Conservation (phyloP, 495 filamentous ascomycete genomes). For the Penicillium mononematosum region DNA sequence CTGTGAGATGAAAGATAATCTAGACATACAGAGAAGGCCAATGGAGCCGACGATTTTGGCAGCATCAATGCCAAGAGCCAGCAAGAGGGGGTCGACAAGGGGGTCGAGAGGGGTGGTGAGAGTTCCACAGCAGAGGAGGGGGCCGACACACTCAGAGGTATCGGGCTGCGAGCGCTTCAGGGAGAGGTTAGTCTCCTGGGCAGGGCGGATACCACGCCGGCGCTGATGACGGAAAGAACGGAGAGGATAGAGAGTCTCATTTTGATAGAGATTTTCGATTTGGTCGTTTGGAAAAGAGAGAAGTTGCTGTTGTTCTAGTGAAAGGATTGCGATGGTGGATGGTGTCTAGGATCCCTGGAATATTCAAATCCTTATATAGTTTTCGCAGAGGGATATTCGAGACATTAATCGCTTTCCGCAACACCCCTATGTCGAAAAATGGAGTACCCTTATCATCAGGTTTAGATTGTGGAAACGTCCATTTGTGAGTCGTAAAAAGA, state of each 20-base stretch:
- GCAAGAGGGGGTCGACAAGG: conserved; percentile 72
- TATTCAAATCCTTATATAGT: conserved; percentile 22
- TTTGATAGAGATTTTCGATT: conserved; percentile 10
- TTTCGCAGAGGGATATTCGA: not conserved
- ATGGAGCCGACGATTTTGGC: conserved; percentile 65
- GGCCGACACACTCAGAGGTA: conserved; percentile 27
- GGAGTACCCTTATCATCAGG: conserved; percentile 10
- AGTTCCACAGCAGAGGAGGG: conserved; percentile 34
- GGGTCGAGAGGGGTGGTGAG: conserved; percentile 38
- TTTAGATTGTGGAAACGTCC: not conserved
- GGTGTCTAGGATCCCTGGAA: conserved; percentile 7
- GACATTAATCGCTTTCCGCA: not conserved
- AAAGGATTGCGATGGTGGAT: conserved; percentile 2
- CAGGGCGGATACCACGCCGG: conserved; percentile 24
- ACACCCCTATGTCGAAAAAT: not conserved
- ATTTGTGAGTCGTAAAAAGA: conserved; percentile 13
- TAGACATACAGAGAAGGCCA: conserved; percentile 35
- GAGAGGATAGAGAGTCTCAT: conserved; percentile 37
- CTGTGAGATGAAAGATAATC: not conserved
- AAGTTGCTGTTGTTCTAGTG: not conserved
- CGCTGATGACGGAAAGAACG: conserved; percentile 23
- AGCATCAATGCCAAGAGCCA: conserved; percentile 75
- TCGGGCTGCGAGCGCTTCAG: conserved; percentile 16
- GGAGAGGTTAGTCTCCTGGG: conserved; percentile 5
- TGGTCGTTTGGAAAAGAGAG: conserved; percentile 1